phyloP scores from a whole-genome alignment of 140 eudicot genomes.

The Stevia rebaudiana region DNA sequence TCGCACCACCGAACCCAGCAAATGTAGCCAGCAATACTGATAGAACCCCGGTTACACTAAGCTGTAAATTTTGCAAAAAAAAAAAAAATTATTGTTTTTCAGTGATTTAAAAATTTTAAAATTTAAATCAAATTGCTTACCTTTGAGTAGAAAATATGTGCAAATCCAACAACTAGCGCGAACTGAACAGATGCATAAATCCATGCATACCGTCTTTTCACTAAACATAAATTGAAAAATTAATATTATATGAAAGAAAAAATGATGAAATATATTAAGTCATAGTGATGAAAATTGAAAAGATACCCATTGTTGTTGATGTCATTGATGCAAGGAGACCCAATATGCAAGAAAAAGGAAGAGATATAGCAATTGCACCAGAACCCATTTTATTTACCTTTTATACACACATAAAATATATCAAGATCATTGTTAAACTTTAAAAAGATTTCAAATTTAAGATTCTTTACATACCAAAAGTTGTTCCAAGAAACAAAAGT shows the following conservation, averaged over 20 bases:
- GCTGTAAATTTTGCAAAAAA: constrained; percentile 42
- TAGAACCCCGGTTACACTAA: constrained; percentile 60
- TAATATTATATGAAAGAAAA: background rate
- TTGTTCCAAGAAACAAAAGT: constrained; percentile 95
- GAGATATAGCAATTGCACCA: constrained; percentile 88
- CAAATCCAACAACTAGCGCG: constrained; percentile 66
- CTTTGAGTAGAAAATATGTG: constrained; percentile 74
- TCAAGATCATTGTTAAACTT: background rate
- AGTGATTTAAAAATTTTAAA: background rate
- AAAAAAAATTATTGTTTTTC: background rate
- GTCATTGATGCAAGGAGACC: constrained; percentile 99
- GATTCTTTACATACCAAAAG: constrained; percentile 67
- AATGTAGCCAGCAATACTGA: constrained; percentile 83
- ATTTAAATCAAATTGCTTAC: constrained; percentile 28
- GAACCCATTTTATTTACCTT: constrained; percentile 70
- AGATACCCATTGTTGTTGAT: constrained; percentile 95
- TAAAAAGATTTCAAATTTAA: constrained; percentile 1
- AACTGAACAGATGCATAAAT: constrained; percentile 75
- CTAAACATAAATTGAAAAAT: constrained; percentile 36
- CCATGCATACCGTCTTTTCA: constrained; percentile 71
- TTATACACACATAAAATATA: constrained; percentile 9
- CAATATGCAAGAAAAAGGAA: constrained; percentile 92
- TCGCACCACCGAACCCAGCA: constrained; percentile 86
- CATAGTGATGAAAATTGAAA: background rate
- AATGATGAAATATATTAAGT: background rate